Conservation (phyloP, 1,139 yeast genomes). For the Dujonia santamariae region DNA sequence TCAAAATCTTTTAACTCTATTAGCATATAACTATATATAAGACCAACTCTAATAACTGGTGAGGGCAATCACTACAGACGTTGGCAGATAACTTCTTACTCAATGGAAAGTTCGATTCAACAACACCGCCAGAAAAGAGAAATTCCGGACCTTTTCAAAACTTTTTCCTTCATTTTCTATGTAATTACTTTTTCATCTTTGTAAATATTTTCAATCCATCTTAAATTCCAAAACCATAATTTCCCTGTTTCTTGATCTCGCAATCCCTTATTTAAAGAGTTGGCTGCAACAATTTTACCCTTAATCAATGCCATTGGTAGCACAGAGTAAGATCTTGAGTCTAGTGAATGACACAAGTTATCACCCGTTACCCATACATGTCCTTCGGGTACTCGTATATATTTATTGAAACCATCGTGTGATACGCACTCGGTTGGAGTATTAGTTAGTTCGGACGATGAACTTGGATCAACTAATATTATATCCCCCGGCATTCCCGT, state of each 20-base stretch:
- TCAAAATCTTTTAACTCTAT: too few species aligned
- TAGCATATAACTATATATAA: too few species aligned
- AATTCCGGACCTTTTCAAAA: too few species aligned
- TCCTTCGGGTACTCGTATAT: slow-evolving; percentile 74
- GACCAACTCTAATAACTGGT: too few species aligned
- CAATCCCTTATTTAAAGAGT: slow-evolving; percentile 37
- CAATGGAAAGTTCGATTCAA: too few species aligned
- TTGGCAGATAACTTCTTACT: too few species aligned
- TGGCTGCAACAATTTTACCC: slow-evolving; percentile 81
- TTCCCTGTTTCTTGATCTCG: slow-evolving; percentile 20
- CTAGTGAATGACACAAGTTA: slow-evolving; percentile 83
- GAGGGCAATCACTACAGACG: too few species aligned
- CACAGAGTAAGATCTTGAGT: slow-evolving; percentile 84
- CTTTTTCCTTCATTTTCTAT: too few species aligned
- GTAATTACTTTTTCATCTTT: slow-evolving; percentile 18
- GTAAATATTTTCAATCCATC: slow-evolving; percentile 49
- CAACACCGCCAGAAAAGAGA: too few species aligned
- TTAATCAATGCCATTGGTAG: slow-evolving; percentile 84
- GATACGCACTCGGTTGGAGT: slow-evolving; percentile 23
- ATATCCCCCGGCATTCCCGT: slow-evolving; percentile 96
- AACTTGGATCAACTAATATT: slow-evolving; percentile 75
- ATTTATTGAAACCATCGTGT: slow-evolving; percentile 54
- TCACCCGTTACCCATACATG: slow-evolving; percentile 99
- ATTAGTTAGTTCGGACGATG: slow-evolving; percentile 51
- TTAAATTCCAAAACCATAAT: slow-evolving; percentile 49